Conservation (phyloP, 352 stramenopile species). For the Blastocystis sp. region DNA sequence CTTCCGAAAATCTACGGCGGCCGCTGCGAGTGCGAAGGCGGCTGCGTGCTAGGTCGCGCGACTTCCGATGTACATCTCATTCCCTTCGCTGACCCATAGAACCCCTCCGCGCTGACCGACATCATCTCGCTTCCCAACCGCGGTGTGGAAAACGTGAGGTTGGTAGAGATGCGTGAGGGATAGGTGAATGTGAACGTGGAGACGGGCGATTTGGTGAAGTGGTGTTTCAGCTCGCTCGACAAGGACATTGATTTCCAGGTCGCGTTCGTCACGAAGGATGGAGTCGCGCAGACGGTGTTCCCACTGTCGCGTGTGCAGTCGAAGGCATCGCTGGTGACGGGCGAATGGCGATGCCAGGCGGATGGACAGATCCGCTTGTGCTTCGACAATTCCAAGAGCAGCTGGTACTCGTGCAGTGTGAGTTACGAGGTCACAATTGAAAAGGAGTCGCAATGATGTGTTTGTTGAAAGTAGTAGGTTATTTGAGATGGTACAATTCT, state of each 20-base stretch:
- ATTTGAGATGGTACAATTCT: too few relatives aligned
- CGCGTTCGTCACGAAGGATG: neutral
- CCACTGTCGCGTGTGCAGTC: neutral
- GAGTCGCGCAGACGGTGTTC: neutral
- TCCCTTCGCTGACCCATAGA: neutral
- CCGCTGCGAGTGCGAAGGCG: slow-evolving; percentile 20
- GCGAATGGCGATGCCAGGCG: neutral
- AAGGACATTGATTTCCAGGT: slow-evolving; percentile 28
- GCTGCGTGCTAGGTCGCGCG: slow-evolving; percentile 9
- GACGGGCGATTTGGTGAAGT: neutral
- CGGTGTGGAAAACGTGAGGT: slow-evolving; percentile 9
- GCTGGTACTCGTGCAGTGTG: slow-evolving; percentile 19
- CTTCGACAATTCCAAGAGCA: slow-evolving; percentile 49
- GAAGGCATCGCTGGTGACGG: neutral
- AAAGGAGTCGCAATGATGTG: too few relatives aligned
- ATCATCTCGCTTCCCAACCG: neutral
- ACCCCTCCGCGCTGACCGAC: neutral
- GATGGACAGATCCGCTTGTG: neutral
- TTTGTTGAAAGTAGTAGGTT: too few relatives aligned
- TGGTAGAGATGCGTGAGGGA: neutral
- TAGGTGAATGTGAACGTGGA: neutral
- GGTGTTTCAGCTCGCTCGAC: slow-evolving; percentile 44
- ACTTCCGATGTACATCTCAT: neutral
- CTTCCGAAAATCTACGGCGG: slow-evolving; percentile 41
- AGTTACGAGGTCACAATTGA: slow-evolving; percentile 41